Evolutionary conservation across 2,329 filamentous ascomycete species (phyloP).

Genomic region (Fusarium sp.): DNA sequence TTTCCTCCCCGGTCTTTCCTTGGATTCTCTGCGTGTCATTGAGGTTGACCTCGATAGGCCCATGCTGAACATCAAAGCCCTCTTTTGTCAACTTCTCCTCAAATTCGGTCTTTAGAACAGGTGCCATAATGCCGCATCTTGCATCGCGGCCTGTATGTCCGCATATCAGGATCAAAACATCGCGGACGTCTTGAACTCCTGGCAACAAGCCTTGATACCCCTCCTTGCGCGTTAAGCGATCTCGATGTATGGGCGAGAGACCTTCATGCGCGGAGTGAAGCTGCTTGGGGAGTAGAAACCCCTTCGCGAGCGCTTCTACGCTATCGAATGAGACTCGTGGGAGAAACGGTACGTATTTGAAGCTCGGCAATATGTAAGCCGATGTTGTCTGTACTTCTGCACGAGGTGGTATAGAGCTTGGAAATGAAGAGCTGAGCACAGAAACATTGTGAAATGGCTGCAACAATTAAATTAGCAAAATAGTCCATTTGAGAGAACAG

Average conservation of each 20-base stretch:
- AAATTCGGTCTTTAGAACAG: conserved; percentile 79
- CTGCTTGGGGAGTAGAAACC: conserved; percentile 73
- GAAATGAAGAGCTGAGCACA: conserved; percentile 81
- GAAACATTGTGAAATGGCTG: conserved; percentile 88
- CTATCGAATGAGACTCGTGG: conserved; percentile 71
- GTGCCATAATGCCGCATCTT: conserved; percentile 85
- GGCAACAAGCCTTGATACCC: conserved; percentile 66
- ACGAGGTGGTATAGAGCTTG: conserved; percentile 64
- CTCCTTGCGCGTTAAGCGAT: conserved; percentile 64
- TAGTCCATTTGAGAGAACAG: not conserved
- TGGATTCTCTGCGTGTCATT: conserved; percentile 38
- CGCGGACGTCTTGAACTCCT: conserved; percentile 71
- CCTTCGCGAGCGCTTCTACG: conserved; percentile 70
- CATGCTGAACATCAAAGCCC: conserved; percentile 64
- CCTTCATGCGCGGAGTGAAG: conserved; percentile 73
- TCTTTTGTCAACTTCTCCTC: conserved; percentile 65
- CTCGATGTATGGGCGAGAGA: conserved; percentile 69
- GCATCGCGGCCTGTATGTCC: conserved; percentile 86
- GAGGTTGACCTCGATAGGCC: conserved; percentile 56
- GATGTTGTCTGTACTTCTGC: conserved; percentile 68
- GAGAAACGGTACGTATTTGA: conserved; percentile 82
- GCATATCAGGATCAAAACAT: conserved; percentile 86
- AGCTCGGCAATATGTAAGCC: conserved; percentile 84
- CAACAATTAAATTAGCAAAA: conserved; percentile 61
- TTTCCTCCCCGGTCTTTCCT: conserved; percentile 21